A percentile compares a stretch with the other conserved stretches of the same genome.
phyloP scores from a whole-genome alignment of 2,329 filamentous ascomycete species.

The Alternaria sp. region DNA sequence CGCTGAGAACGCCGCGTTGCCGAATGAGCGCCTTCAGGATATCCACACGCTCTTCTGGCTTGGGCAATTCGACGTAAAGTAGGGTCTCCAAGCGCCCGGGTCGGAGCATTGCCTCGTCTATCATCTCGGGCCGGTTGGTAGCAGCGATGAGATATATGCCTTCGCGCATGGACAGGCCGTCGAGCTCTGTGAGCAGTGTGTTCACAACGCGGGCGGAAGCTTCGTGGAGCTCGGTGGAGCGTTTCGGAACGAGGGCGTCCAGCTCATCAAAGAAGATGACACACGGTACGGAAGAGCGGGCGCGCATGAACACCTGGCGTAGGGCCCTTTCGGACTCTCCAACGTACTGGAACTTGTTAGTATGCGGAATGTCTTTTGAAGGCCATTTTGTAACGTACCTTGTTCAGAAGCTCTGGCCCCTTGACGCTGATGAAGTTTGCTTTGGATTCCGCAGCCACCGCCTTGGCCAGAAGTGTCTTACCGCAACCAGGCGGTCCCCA shows the following conservation, averaged over 20 bases:
- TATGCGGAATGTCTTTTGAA: background rate
- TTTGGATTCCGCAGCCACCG: conserved; percentile 91
- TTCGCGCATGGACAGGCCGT: conserved; percentile 78
- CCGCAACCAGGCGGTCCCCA: conserved; percentile 98
- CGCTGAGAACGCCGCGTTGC: conserved; percentile 57
- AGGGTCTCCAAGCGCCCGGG: conserved; percentile 86
- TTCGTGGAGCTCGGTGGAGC: conserved; percentile 79
- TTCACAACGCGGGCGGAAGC: conserved; percentile 91
- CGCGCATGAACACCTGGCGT: conserved; percentile 87
- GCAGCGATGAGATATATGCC: conserved; percentile 95
- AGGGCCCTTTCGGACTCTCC: conserved; percentile 95
- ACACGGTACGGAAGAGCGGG: conserved; percentile 84
- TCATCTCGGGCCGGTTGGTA: conserved; percentile 94
- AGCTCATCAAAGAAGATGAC: conserved; percentile 99
- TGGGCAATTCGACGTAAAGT: conserved; percentile 89
- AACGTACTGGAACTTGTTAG: conserved; percentile 67
- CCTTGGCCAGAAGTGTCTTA: conserved; percentile 95
- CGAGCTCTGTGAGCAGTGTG: conserved; percentile 90
- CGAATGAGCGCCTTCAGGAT: conserved; percentile 75
- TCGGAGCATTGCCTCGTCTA: conserved; percentile 92
- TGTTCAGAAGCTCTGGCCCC: conserved; percentile 94
- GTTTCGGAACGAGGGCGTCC: conserved; percentile 85
- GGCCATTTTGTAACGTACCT: conserved; percentile 50
- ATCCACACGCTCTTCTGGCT: conserved; percentile 77
- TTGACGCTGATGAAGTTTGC: conserved; percentile 99